Evolutionary conservation across 225 moss, liverwort and hornwort species (phyloP).

Genomic region (Sphagnum contortum): DNA sequence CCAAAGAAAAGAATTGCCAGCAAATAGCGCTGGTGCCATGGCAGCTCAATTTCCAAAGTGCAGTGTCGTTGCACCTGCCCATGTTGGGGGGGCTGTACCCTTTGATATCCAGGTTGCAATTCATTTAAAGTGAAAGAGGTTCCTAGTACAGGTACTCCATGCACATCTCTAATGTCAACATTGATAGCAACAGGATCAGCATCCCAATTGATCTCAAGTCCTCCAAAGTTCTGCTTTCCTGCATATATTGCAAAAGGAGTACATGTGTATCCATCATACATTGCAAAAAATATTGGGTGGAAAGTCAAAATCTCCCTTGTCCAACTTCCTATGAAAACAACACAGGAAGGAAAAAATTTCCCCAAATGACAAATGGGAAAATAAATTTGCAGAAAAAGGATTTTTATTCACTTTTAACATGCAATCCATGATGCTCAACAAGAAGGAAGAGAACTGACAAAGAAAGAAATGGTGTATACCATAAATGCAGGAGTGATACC

Average conservation of each 20-base stretch:
- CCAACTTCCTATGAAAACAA: too few relatives aligned
- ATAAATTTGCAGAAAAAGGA: too few relatives aligned
- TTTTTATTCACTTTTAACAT: too few relatives aligned
- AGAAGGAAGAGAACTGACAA: not conserved
- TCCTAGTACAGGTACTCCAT: constrained; percentile 42
- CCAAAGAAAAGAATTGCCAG: constrained; percentile 47
- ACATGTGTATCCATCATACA: not conserved
- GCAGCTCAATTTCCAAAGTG: constrained; percentile 57
- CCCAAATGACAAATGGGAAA: too few relatives aligned
- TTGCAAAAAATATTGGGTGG: too few relatives aligned
- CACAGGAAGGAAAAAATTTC: too few relatives aligned
- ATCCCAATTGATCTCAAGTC: constrained; percentile 77
- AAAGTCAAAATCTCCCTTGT: too few relatives aligned
- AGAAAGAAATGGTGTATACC: constrained; percentile 25
- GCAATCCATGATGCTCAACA: too few relatives aligned
- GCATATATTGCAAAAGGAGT: constrained; percentile 16
- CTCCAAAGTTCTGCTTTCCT: constrained; percentile 63
- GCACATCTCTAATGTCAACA: constrained; percentile 49
- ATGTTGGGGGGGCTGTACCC: constrained; percentile 8
- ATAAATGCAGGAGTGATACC: constrained; percentile 50
- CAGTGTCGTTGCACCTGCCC: constrained; percentile 60
- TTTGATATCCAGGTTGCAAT: constrained; percentile 57
- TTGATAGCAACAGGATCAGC: constrained; percentile 48
- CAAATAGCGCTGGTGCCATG: constrained; percentile 53
- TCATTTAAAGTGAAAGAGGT: constrained; percentile 49